These are phyloP conservation scores for Globisporangium uncinulatum DNA, from an alignment of 352 stramenopile species.

Conservation along the genomic window DNA sequence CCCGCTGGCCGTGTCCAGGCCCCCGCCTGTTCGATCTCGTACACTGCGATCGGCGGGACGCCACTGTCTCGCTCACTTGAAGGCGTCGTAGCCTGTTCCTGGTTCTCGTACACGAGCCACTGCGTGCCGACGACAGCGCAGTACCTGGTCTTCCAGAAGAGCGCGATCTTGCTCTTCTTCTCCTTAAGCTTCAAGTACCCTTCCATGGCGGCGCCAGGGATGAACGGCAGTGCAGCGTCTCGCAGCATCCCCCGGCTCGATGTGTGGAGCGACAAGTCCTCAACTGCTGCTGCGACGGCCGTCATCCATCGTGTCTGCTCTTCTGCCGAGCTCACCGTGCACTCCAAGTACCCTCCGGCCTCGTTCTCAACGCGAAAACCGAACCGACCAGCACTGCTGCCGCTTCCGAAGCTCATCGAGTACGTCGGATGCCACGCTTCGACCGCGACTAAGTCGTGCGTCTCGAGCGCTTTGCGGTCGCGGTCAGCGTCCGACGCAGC, in stretches of 20 bases:
- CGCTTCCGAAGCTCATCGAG: conserved; percentile 13
- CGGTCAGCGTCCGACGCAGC: conserved; percentile 21
- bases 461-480: conserved; percentile 28
- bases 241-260: conserved; percentile 17
- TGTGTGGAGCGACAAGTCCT: conserved; percentile 8
- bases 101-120: conserved; percentile 66
- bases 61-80: conserved; percentile 6
- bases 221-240: conserved; percentile 48
- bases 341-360: conserved; percentile 54
- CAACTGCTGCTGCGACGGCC: conserved; percentile 22
- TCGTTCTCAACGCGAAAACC: conserved; percentile 61
- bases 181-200: conserved; percentile 40
- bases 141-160: conserved; percentile 58
- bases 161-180: conserved; percentile 44
- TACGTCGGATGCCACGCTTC: conserved; percentile 49
- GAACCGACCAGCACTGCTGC: conserved; percentile 12
- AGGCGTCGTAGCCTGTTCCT: conserved; percentile 39
- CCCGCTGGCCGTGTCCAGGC: conserved; percentile 10
- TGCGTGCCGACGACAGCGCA: conserved; percentile 64
- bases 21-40: conserved; percentile 36
- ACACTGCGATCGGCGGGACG: conserved; percentile 36
- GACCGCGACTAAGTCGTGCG: conserved; percentile 42
- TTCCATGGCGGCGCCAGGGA: conserved; percentile 61
- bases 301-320: conserved; percentile 37
- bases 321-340: conserved; percentile 23